phyloP scores from a whole-genome alignment of 768 basidiomycete species.

The Plicaturopsis crispa region DNA sequence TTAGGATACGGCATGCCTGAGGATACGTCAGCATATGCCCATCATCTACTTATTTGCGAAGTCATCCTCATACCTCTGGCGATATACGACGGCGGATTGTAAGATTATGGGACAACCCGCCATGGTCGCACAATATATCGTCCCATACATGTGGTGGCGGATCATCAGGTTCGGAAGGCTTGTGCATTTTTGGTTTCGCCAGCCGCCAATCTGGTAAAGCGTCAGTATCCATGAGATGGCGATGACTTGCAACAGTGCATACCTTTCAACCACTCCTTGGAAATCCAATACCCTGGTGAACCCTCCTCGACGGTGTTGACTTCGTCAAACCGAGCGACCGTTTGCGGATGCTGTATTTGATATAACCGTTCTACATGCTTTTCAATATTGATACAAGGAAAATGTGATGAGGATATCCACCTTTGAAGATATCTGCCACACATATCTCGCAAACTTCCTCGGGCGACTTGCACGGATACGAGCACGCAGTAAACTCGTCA shows the following conservation, averaged over 20 bases:
- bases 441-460: slow-evolving; percentile 57
- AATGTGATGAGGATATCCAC: slow-evolving; percentile 23
- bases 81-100: slow-evolving; percentile 59
- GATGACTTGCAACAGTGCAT: slow-evolving; percentile 7
- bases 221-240: slow-evolving; percentile 5
- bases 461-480: slow-evolving; percentile 15
- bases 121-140: slow-evolving; percentile 76
- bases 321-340: slow-evolving; percentile 53
- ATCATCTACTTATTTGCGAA: too few relatives aligned
- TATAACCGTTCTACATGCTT: slow-evolving; percentile 70
- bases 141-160: slow-evolving; percentile 57
- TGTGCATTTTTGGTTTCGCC: slow-evolving; percentile 72
- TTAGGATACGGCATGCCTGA: slow-evolving; percentile 53
- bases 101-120: slow-evolving; percentile 44
- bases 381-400: background rate
- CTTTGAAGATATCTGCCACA: slow-evolving; percentile 47
- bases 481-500: slow-evolving; percentile 12
- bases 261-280: slow-evolving; percentile 78
- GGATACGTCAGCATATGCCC: slow-evolving; percentile 8
- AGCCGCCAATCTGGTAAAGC: slow-evolving; percentile 62
- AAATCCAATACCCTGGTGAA: slow-evolving; percentile 57
- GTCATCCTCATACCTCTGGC: slow-evolving; percentile 30
- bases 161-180: slow-evolving; percentile 42
- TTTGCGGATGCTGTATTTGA: slow-evolving; percentile 54
- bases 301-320: slow-evolving; percentile 36